Base-by-base conservation (phyloP, 73 alveolate genomes). In the Paramecium pentaurelia region DNA sequence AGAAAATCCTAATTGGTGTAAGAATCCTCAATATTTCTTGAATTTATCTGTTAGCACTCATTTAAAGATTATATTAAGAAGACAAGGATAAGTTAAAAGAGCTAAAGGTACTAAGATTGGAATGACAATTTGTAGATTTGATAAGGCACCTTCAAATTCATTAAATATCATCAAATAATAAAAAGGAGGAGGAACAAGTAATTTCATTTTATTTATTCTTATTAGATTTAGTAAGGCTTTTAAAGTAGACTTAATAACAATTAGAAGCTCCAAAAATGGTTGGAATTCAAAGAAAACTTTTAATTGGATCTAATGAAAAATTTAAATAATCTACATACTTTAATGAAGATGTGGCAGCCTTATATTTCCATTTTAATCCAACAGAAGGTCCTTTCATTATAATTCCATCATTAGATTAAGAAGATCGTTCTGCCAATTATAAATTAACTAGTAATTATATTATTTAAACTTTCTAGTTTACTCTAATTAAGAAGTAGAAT, bases 381-480 rank as follows among this genome's bases (percentile, higher is more conserved):
- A 95, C 98, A 32, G 92, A 96, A 58, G 99, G 99, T 2, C 99
- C 99, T 10, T 96, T 96, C 92, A 71, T 96, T 0, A 96, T 96
- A 5, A 95, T 96, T 32, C 99, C 99, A n/a, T 94, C 97, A 7
- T 80, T 96, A 75, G 95, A 92, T 32, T 58, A 75, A 71, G 98
- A 92, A 44, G 97, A 95, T 20, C 83, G 71, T 51, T 77, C 93
- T 14, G 95, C 98, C 38, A 96, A 95, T 54, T 96, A 92, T 95
- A 96, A 93, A 58, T 68, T 96, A 73, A 96, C 98, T 3, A 96
- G 91, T 80, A 80, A 8, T 80, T 18, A 3, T 4, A 54, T 54
- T 18, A 22, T 18, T 44, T 47, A 44, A 45, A 4, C n/a, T 10
- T 7, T 27, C 10, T 80, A 80, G 91, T 96, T 42, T 96, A 92